Conservation (phyloP, 345 rosid genomes). For the Hibiscus tridactylites region DNA sequence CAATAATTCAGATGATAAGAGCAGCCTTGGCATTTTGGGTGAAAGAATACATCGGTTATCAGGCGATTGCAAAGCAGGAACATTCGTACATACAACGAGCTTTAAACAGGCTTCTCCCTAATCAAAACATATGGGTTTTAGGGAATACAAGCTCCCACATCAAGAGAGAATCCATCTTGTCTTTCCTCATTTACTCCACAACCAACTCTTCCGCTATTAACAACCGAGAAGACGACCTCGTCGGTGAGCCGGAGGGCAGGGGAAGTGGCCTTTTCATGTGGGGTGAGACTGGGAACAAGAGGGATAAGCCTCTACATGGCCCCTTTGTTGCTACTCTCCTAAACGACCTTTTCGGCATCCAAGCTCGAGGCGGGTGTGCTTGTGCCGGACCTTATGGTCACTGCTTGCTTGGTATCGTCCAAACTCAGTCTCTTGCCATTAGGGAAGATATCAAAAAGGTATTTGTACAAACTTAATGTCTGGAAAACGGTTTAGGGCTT, state of each 20-base stretch:
- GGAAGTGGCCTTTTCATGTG: slow-evolving; percentile 3
- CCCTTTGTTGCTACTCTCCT: slow-evolving; percentile 42
- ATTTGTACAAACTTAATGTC: not conserved
- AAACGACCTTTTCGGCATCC: slow-evolving; percentile 61
- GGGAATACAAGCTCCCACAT: slow-evolving; percentile 27
- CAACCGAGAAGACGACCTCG: not conserved
- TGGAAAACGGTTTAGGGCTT: no score
- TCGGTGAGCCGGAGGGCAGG: not conserved
- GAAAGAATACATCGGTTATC: slow-evolving; percentile 36
- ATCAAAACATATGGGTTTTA: slow-evolving; percentile 32
- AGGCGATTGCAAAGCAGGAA: slow-evolving; percentile 31
- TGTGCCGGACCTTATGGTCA: slow-evolving; percentile 76
- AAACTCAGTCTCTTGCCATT: slow-evolving; percentile 20
- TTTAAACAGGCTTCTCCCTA: slow-evolving; percentile 31
- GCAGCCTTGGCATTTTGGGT: slow-evolving; percentile 55
- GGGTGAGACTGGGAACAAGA: slow-evolving; percentile 32
- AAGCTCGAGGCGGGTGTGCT: slow-evolving; percentile 57
- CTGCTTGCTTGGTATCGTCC: slow-evolving; percentile 24
- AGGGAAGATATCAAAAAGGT: slow-evolving; percentile 39
- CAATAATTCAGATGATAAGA: slow-evolving; percentile 41
- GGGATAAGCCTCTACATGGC: slow-evolving; percentile 53
- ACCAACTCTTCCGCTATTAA: slow-evolving; percentile 4
- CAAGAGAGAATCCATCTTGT: slow-evolving; percentile 36
- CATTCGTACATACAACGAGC: slow-evolving; percentile 27
- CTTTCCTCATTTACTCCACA: slow-evolving; percentile 42